phyloP scores from a whole-genome alignment of 1,284 basidiomycete genomes.

The Leccinum angustisporum region DNA sequence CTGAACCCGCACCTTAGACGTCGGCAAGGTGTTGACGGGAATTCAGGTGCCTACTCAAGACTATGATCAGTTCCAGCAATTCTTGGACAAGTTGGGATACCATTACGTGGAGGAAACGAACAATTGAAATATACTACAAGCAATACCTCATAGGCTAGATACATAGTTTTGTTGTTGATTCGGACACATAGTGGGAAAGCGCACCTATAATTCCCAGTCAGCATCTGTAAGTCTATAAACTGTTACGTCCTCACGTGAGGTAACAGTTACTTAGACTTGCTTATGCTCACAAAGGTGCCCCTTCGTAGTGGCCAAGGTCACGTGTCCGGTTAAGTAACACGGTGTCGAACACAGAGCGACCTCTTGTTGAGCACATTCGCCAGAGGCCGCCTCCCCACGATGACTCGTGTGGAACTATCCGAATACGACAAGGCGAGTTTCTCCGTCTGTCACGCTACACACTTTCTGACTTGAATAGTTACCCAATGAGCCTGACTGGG shows the following conservation, averaged over 20 bases:
- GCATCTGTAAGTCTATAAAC: too few relatives aligned
- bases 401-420: constrained; percentile 75
- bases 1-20: constrained; percentile 51
- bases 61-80: constrained; percentile 66
- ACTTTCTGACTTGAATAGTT: constrained; percentile 49
- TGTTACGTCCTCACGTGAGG: too few relatives aligned
- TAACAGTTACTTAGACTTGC: too few relatives aligned
- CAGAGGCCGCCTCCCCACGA: constrained; percentile 64
- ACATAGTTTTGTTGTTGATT: background rate
- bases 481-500: constrained; percentile 96
- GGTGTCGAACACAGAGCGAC: constrained; percentile 61
- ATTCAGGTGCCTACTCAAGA: constrained; percentile 85
- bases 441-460: background rate
- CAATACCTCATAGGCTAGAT: constrained; percentile 54
- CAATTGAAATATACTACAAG: constrained; percentile 75
- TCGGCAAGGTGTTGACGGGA: constrained; percentile 90
- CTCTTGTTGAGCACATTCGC: constrained; percentile 93
- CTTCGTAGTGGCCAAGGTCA: too few relatives aligned
- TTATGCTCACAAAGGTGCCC: too few relatives aligned
- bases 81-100: constrained; percentile 81
- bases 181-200: constrained; percentile 14
- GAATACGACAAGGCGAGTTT: constrained; percentile 86
- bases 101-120: constrained; percentile 91
- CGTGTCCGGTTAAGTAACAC: too few relatives aligned
- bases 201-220: too few relatives aligned